A percentile compares a stretch with the other conserved stretches of the same genome.
phyloP scores from a whole-genome alignment of 495 filamentous ascomycete species.

The Neurospora discreta region DNA sequence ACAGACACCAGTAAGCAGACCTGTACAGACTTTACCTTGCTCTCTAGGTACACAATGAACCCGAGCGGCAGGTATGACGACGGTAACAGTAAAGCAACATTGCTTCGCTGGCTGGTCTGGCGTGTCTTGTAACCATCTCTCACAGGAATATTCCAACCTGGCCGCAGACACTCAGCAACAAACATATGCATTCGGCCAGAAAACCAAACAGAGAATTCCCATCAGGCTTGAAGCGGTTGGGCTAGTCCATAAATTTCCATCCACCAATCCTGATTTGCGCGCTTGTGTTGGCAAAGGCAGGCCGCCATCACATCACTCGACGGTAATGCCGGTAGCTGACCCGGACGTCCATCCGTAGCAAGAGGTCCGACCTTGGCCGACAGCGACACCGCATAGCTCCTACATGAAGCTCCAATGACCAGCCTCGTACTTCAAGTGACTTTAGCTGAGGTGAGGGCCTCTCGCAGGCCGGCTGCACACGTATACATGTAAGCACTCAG shows the following conservation, averaged over 20 bases:
- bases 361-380: not conserved
- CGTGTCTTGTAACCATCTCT: not conserved
- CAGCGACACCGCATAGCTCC: not conserved
- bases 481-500: not conserved
- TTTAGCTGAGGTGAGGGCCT: not conserved
- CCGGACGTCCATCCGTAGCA: not conserved
- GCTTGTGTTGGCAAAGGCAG: not conserved
- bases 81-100: not conserved
- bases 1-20: not conserved
- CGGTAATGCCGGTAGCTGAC: not conserved
- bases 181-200: not conserved
- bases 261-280: not conserved
- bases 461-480: not conserved
- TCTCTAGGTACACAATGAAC: not conserved
- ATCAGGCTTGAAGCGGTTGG: not conserved
- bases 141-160: not conserved
- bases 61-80: not conserved
- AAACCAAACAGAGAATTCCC: not conserved
- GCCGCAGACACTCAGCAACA: not conserved
- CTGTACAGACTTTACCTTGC: no score
- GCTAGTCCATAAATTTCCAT: not conserved
- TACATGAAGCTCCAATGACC: not conserved
- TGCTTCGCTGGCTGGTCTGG: not conserved
- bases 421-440: not conserved
- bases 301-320: not conserved